These are phyloP conservation scores for Kockiozyma suomiensis DNA, from an alignment of 805 yeast species.

Conservation along the genomic window DNA sequence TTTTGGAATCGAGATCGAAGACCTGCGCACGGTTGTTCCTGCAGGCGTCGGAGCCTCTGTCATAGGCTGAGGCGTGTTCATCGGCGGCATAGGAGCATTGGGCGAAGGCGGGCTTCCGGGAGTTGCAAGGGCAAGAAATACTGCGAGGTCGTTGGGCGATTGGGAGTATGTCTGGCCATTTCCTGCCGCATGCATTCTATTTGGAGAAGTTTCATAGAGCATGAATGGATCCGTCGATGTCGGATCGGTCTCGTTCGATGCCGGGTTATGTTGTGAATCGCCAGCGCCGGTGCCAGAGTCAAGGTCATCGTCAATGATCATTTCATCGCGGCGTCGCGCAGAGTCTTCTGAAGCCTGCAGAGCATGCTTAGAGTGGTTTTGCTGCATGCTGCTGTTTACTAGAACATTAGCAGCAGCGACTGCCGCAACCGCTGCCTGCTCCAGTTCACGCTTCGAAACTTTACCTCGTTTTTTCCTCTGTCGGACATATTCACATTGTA, in stretches of 20 bases:
- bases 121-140: slow-evolving; percentile 4
- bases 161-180: background rate
- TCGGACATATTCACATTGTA: slow-evolving; percentile 48
- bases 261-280: background rate
- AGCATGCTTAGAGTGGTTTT: background rate
- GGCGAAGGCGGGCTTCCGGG: slow-evolving; percentile 8
- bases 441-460: slow-evolving; percentile 17
- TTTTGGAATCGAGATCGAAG: background rate
- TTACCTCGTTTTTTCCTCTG: slow-evolving; percentile 51
- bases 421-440: slow-evolving; percentile 11
- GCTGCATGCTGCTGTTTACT: slow-evolving; percentile 4
- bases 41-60: background rate
- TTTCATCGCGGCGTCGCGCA: background rate
- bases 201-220: slow-evolving; percentile 10
- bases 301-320: background rate
- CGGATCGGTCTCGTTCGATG: background rate
- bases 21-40: background rate
- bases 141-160: slow-evolving; percentile 9
- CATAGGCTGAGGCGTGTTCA: slow-evolving; percentile 3
- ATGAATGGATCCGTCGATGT: slow-evolving; percentile 3
- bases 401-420: slow-evolving; percentile 1
- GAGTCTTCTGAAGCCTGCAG: background rate
- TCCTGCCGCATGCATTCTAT: background rate
- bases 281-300: slow-evolving; percentile 1
- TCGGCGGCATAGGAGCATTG: slow-evolving; percentile 1